phyloP scores from a whole-genome alignment of 2,329 filamentous ascomycete genomes.

The Gaeumannomyces sp. region DNA sequence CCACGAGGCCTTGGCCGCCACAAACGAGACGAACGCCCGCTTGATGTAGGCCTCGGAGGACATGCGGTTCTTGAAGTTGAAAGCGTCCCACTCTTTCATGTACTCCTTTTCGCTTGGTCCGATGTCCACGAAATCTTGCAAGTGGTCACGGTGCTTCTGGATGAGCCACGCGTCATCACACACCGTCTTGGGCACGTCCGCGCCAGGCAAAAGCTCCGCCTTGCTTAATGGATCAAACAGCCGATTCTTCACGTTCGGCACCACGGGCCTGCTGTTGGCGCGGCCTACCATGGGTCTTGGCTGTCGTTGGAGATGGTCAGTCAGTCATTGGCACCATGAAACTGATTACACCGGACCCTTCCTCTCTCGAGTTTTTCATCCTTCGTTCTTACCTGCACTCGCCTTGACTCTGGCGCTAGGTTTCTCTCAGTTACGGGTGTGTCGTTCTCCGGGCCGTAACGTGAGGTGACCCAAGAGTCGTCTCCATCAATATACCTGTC shows the following conservation, averaged over 20 bases:
- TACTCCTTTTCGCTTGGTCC: conserved; percentile 50
- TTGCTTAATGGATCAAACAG: conserved; percentile 55
- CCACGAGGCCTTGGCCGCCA: conserved; percentile 45
- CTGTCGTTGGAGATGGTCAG: neutral
- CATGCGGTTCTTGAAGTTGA: conserved; percentile 44
- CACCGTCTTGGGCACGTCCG: conserved; percentile 36
- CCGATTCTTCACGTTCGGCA: conserved; percentile 44
- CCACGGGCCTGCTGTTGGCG: conserved; percentile 19
- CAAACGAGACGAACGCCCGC: conserved; percentile 45
- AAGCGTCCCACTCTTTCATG: conserved; percentile 52
- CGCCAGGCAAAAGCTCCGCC: conserved; percentile 41
- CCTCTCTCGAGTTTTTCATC: neutral
- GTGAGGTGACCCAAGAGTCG: conserved; percentile 37
- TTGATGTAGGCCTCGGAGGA: conserved; percentile 47
- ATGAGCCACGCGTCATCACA: conserved; percentile 49
- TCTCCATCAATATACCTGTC: conserved; percentile 39
- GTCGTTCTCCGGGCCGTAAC: conserved; percentile 34
- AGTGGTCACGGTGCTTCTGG: conserved; percentile 52
- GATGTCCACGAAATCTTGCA: conserved; percentile 52
- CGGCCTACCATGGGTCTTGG: neutral
- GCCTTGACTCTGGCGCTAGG: neutral
- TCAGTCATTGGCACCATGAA: neutral
- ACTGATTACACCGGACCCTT: neutral
- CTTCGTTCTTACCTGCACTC: conserved; percentile 10
- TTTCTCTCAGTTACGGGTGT: neutral